Percentiles rank a stretch among this genome's conserved stretches.
Conservation (phyloP, 139 green algal species). For the Spirogloea muscicola region DNA sequence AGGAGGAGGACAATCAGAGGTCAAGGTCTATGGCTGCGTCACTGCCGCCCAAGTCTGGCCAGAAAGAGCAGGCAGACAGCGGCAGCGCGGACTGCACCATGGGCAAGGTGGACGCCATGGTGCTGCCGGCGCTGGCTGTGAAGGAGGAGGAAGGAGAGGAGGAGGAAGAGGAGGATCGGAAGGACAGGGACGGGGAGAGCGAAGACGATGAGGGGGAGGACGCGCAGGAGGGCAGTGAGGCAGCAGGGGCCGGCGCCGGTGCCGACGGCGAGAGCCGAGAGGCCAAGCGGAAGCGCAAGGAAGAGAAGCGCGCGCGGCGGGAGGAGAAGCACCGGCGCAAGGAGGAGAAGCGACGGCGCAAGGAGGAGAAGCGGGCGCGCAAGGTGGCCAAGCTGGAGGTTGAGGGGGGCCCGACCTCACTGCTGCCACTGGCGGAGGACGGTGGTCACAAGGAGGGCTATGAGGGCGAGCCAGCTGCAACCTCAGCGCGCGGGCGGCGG, state of each 20-base stretch:
- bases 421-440: too few species aligned
- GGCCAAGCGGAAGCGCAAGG: conserved; percentile 22
- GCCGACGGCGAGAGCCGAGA: conserved; percentile 27
- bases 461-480: too few species aligned
- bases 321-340: conserved; percentile 17
- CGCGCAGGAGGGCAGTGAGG: conserved; percentile 6
- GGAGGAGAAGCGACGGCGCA: conserved; percentile 34
- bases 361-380: conserved; percentile 21
- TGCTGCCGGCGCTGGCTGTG: not conserved
- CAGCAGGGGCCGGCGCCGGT: too few species aligned
- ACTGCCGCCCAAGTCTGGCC: not conserved
- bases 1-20: not conserved
- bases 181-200: not conserved
- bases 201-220: conserved; percentile 6
- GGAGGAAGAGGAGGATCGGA: not conserved
- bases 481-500: too few species aligned
- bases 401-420: too few species aligned
- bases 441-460: too few species aligned
- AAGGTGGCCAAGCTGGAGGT: conserved; percentile 13
- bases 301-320: conserved; percentile 25
- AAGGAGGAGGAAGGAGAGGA: not conserved
- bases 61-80: not conserved
- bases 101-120: not conserved
- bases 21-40: too few species aligned
- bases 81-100: not conserved